Evolutionary conservation across 352 stramenopile species (phyloP), one percentile per base, ranked within the genome.

Genomic region (Pythium myriotylum): DNA sequence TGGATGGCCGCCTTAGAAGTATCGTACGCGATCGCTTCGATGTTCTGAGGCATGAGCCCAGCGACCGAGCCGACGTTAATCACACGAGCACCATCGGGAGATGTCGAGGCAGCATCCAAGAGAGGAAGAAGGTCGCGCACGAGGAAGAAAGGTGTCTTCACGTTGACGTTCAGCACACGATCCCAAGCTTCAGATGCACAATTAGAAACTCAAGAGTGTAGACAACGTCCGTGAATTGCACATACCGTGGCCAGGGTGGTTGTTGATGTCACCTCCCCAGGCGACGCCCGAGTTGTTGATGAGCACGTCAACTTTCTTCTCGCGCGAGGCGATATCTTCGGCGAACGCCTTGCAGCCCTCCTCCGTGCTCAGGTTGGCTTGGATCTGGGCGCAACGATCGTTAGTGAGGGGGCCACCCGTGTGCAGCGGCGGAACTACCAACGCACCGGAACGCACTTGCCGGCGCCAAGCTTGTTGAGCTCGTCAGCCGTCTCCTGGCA

Each of bases 131-230:
- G 84, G 32, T 94, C 84, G 26, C 89, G 79, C 20, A 87, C 94
- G 35, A 98, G 70, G 64, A 98, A 97, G 71, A 98, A 99, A 1
- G 96, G 71, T 16, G 89, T 84, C 72, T 97, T 98, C 56, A 99
- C 90, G 72, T 99, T 99, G 55, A 98, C 52, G 46, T 92, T 80
- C 16, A 98, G 76, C 6, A 98, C 90, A 50, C 95, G 92, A 55
- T 97, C 84, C 81, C 92, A 99, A 42, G 82, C 94, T 91, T 66
- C 66, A 53, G 10, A 13, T 2, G 29, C 47, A 54, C 19, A 50
- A 2, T 14, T 22, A 49, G 12, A 51, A 12, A 41, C 17, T 46
- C 54, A 29, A 42, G 20, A 43, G 4, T 6, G 37, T 3, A 4
- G 13, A 43, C n/a, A 43, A 17, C 37, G n/a, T 43, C 7, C 37